Evolutionary conservation across 257 asterid genomes (phyloP).

Genomic region (Plantago ovata): DNA sequence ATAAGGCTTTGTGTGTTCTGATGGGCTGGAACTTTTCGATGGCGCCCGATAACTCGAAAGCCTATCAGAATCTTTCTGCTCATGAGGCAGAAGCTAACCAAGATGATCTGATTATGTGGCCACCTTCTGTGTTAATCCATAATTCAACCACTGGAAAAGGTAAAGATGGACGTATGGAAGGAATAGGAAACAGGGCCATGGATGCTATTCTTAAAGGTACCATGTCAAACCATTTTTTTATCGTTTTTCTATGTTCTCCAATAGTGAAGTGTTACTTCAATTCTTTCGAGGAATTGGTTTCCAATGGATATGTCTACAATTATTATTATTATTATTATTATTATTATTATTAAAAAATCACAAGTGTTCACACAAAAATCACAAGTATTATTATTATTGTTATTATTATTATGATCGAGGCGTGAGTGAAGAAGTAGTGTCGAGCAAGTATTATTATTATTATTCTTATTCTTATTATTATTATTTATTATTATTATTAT

Average conservation of each 20-base stretch:
- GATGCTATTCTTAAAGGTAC: constrained; percentile 94
- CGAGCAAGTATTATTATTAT: too few species aligned
- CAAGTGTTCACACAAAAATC: too few species aligned
- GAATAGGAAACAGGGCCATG: constrained; percentile 95
- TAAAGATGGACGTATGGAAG: constrained; percentile 90
- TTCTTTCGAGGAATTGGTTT: not conserved
- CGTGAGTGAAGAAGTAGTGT: too few species aligned
- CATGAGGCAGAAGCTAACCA: constrained; percentile 67
- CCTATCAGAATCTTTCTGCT: constrained; percentile 73
- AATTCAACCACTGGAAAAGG: constrained; percentile 82
- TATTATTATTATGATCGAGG: too few species aligned
- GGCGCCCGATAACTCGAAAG: constrained; percentile 80
- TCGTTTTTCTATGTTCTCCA: constrained; percentile 24
- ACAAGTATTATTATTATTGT: too few species aligned
- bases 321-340: too few species aligned
- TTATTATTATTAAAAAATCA: too few species aligned
- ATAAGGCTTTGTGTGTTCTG: constrained; percentile 86
- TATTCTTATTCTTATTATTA: too few species aligned
- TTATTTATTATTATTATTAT: too few species aligned
- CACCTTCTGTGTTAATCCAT: constrained; percentile 85
- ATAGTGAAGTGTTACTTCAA: constrained; percentile 14
- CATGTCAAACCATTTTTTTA: constrained; percentile 29
- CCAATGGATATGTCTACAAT: not conserved
- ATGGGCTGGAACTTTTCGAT: constrained; percentile 91
- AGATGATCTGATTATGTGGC: constrained; percentile 92